Evolutionary conservation across 176 grass and related monocot genomes (phyloP).

Genomic region (Paspalum vaginatum): DNA sequence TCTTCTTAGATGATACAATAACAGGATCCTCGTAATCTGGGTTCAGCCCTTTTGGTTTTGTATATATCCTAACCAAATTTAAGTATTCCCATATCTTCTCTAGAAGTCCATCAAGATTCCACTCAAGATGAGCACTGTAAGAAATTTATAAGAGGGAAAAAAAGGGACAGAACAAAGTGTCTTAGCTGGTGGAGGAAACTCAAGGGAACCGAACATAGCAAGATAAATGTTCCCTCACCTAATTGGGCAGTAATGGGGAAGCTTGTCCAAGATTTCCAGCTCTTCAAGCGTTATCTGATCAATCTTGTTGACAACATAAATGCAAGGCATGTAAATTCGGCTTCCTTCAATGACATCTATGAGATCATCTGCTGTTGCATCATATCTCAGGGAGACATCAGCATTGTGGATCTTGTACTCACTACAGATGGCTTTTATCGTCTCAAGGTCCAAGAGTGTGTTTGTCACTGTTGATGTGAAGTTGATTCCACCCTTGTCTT

Average conservation of each 20-base stretch:
- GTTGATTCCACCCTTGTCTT: slow-evolving; percentile 97
- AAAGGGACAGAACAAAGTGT: neutral
- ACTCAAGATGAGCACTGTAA: slow-evolving; percentile 83
- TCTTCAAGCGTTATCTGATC: slow-evolving; percentile 98
- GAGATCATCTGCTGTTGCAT: slow-evolving; percentile 96
- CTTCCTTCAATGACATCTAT: slow-evolving; percentile 98
- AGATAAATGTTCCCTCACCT: slow-evolving; percentile 56
- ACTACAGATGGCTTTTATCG: slow-evolving; percentile 92
- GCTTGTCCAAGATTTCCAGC: slow-evolving; percentile 95
- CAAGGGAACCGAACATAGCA: slow-evolving; percentile 3
- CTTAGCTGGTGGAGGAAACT: slow-evolving; percentile 9
- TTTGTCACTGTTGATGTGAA: slow-evolving; percentile 92
- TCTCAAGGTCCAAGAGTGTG: slow-evolving; percentile 92
- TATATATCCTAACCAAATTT: slow-evolving; percentile 92
- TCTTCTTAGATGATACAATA: slow-evolving; percentile 78
- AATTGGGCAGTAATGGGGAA: slow-evolving; percentile 97
- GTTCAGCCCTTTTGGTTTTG: slow-evolving; percentile 93
- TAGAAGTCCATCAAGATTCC: slow-evolving; percentile 90
- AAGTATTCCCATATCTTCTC: slow-evolving; percentile 96
- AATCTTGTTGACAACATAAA: slow-evolving; percentile 96
- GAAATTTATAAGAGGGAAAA: neutral
- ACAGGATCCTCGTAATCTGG: slow-evolving; percentile 98
- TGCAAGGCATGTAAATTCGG: slow-evolving; percentile 92
- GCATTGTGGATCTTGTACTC: slow-evolving; percentile 99
- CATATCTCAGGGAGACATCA: slow-evolving; percentile 84